A percentile compares a stretch with the other conserved stretches of the same genome.
Conservation (phyloP, 1,284 basidiomycete species). For the Bondarzewia mesenterica region DNA sequence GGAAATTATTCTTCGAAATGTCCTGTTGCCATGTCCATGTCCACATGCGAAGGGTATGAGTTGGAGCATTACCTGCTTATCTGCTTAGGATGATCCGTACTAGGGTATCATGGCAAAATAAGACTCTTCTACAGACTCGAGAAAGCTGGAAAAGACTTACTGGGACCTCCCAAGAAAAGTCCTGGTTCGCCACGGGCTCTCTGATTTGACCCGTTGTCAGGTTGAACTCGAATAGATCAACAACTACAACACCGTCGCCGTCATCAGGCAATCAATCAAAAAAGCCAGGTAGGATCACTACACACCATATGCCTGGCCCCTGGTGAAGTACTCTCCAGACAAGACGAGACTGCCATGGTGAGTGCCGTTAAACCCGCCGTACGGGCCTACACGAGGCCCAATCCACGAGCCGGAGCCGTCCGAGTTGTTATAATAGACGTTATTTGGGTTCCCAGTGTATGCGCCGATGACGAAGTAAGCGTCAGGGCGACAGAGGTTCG, state of each 20-base stretch:
- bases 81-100: not conserved
- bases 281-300: not conserved
- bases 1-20: no score
- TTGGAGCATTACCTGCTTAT: no score
- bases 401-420: slow-evolving; percentile 1
- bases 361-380: not conserved
- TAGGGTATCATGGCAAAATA: not conserved
- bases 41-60: no score
- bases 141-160: not conserved
- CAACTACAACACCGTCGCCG: not conserved
- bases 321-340: not conserved
- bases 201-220: not conserved
- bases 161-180: slow-evolving; percentile 1
- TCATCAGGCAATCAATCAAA: not conserved
- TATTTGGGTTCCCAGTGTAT: not conserved
- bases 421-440: not conserved
- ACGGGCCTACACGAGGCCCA: not conserved
- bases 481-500: not conserved
- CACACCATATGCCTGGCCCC: slow-evolving; percentile 1
- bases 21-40: no score
- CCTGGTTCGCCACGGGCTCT: not conserved
- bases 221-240: not conserved
- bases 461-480: not conserved
- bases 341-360: slow-evolving; percentile 1
- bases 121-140: not conserved